Evolutionary conservation across 1,284 basidiomycete species (phyloP), one percentile per base, ranked within the genome.

Genomic region (Wolfiporia cocos): DNA sequence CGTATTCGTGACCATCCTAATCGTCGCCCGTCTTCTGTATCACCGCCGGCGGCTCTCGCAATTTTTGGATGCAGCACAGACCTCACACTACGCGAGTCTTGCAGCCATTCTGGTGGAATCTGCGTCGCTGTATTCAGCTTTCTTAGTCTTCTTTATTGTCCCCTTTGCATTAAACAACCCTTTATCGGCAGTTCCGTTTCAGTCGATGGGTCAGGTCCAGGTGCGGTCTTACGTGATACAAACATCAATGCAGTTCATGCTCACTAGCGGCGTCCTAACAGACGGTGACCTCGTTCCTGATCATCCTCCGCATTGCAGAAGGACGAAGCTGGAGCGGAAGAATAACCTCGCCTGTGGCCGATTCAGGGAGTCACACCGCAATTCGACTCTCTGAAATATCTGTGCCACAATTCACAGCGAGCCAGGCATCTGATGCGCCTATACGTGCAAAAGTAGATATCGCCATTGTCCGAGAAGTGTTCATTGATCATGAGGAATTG

Each of bases 31-130:
- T 5, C 17, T 41, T 5, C 18, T 33, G 5, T 5, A 5, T 11
- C 28, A 15, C n/a, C 36, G 24, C 9, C 22, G 24, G 36, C 36
- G 36, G 23, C 4, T 28, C 5, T 4, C 4, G 18, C 5, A 15
- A 15, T 20, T 37, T 6, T 18, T 37, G 12, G 36, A 23, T n/a
- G n/a, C 23, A 17, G 17, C 4, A 11, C 7, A 37, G 6, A 5
- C 17, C 10, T 28, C 22, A 11, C 5, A 37, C 12, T 37, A 37
- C 24, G 7, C 18, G 6, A 37, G 28, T 18, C 9, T 37, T 5
- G 7, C 36, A 11, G 22, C 36, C 7, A 28, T 37, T 17, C 36
- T 37, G n/a, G 24, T 37, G n/a, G 36, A 37, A 19, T 37, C 36
- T 6, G 36, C 36, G 11, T 24, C 36, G 7, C 36, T 37, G 14